These are phyloP conservation scores for Phragmites australis DNA, from an alignment of 176 grass and related monocot genomes.

Conservation along the genomic window DNA sequence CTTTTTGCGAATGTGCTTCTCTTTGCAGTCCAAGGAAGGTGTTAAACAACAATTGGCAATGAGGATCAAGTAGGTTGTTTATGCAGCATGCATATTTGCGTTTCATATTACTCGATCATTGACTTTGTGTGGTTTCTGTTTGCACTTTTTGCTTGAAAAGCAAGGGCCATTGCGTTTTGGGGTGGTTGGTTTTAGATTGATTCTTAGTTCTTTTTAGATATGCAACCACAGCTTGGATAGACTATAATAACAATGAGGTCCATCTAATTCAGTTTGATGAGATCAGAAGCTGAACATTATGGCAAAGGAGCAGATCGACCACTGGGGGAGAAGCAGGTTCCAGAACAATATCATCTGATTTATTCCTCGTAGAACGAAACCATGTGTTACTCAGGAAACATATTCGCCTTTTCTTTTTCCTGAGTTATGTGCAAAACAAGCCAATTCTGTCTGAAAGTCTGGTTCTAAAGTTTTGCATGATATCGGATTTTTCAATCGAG, in stretches of 20 bases:
- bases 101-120: constrained; percentile 38
- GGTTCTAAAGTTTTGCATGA: background rate
- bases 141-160: constrained; percentile 37
- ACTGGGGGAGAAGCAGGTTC: background rate
- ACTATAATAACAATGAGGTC: background rate
- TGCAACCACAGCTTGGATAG: constrained; percentile 6
- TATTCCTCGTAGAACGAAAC: background rate
- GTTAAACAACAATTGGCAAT: constrained; percentile 4
- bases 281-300: constrained; percentile 13
- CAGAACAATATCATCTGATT: background rate
- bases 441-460: background rate
- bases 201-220: constrained; percentile 33
- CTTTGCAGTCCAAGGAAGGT: background rate
- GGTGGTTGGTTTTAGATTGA: constrained; percentile 54
- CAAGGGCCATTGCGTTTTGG: constrained; percentile 32
- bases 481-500: background rate
- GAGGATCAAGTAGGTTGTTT: constrained; percentile 24
- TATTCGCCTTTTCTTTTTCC: background rate
- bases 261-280: background rate
- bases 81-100: constrained; percentile 27
- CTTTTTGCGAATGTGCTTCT: too few species aligned
- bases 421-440: background rate
- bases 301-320: background rate
- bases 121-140: constrained; percentile 28
- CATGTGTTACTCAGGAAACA: background rate